These are phyloP conservation scores for Tolypocladium endophyticum DNA, from an alignment of 2,329 filamentous ascomycete genomes.

Conservation along the genomic window DNA sequence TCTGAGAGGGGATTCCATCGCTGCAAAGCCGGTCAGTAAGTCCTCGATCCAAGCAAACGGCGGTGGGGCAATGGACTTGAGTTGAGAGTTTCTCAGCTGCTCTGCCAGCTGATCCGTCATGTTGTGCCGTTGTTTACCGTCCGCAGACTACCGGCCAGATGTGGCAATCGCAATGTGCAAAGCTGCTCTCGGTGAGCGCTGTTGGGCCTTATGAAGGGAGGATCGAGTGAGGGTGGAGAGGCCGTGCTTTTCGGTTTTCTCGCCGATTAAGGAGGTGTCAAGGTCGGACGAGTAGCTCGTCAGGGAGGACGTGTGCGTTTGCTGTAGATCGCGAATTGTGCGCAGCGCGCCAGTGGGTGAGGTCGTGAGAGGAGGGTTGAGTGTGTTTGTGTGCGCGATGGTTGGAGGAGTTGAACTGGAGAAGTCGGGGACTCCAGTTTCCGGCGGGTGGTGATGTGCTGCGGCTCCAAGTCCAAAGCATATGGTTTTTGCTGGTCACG, in stretches of 20 bases:
- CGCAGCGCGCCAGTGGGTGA: not conserved
- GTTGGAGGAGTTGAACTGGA: slow-evolving; percentile 3
- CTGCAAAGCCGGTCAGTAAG: slow-evolving; percentile 16
- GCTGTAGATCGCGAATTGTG: not conserved
- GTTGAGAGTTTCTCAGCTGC: slow-evolving; percentile 29
- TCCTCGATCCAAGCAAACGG: not conserved
- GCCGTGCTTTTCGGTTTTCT: not conserved
- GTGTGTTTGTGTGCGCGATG: slow-evolving; percentile 7
- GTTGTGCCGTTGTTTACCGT: slow-evolving; percentile 14
- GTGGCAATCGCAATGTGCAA: slow-evolving; percentile 10
- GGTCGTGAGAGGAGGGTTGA: slow-evolving; percentile 7
- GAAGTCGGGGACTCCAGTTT: not conserved
- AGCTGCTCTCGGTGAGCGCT: slow-evolving; percentile 1
- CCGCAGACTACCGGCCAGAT: slow-evolving; percentile 12
- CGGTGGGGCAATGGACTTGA: slow-evolving; percentile 22
- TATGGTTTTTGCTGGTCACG: slow-evolving; percentile 18
- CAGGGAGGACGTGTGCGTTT: not conserved
- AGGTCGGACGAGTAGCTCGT: not conserved
- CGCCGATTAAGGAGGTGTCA: not conserved
- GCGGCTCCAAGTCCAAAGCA: slow-evolving; percentile 14
- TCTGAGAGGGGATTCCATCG: slow-evolving; percentile 33
- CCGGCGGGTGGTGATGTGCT: slow-evolving; percentile 17
- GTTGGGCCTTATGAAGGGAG: not conserved
- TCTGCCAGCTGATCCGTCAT: slow-evolving; percentile 37
- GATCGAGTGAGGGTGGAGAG: not conserved